Conservation (phyloP, 2,329 filamentous ascomycete genomes). For the Colletotrichum sp. region DNA sequence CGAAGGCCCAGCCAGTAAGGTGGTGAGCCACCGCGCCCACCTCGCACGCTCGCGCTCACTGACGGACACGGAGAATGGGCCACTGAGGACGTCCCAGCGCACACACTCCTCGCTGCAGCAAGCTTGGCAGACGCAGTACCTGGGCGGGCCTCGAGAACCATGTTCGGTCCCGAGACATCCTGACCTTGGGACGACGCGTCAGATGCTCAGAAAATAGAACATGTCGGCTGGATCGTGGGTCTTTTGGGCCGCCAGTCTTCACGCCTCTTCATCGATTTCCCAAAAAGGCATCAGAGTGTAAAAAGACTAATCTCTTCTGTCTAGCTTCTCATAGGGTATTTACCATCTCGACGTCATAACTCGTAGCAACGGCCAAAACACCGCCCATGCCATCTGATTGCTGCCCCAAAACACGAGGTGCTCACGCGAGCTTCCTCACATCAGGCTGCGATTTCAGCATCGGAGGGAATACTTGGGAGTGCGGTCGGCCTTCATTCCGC, state of each 20-base stretch:
- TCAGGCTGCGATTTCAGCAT: conserved; percentile 20
- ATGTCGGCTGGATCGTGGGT: neutral
- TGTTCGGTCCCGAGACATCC: conserved; percentile 4
- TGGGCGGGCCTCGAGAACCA: neutral
- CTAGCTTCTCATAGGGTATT: neutral
- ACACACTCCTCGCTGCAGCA: neutral
- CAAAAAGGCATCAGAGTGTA: neutral
- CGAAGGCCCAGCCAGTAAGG: neutral
- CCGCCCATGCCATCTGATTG: conserved; percentile 7
- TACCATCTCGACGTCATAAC: neutral
- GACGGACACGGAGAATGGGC: neutral
- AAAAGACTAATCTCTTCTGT: neutral
- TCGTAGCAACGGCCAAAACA: neutral
- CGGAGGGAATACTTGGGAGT: conserved; percentile 54
- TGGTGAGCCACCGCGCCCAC: neutral
- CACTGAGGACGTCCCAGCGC: neutral
- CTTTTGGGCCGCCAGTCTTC: neutral
- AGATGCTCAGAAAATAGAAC: neutral
- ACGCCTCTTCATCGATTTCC: neutral
- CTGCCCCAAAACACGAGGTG: neutral
- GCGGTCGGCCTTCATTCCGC: conserved; percentile 66
- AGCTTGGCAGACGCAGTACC: neutral
- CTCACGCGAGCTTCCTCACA: neutral
- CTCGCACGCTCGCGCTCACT: neutral
- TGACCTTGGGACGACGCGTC: neutral